Evolutionary conservation across 495 filamentous ascomycete species (phyloP), one percentile per base, ranked within the genome.

Genomic region (Aspergillus campestris): DNA sequence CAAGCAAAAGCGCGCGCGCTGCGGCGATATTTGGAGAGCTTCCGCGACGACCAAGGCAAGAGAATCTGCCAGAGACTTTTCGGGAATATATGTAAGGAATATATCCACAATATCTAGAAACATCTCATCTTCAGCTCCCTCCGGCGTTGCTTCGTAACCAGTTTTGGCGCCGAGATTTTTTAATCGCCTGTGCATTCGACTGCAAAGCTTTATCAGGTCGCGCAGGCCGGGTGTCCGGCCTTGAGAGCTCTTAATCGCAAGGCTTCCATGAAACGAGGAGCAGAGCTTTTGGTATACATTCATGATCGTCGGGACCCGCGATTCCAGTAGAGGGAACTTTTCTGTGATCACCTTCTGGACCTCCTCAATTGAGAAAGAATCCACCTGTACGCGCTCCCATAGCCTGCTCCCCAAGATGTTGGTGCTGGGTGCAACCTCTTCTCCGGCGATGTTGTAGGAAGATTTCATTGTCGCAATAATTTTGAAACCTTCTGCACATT

Each of bases 391-490:
- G 38, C 77, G 71, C 36, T 82, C 73, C 94, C 92, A 98, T 37
- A 95, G 73, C 40, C 89, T 78, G 50, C 80, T 72, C 15, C 92
- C 91, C 31, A 97, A 77, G 58, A 86, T 78, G 31, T 75, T 75
- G 15, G 70, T 58, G 41, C 58, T 67, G 11, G 73, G 69, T 13
- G 65, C 57, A 38, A 74, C 60, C 56, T 89, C 84, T 44, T 82
- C 74, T 8, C 88, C 87, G 41, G 75, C 74, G 47, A 80, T 77
- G 41, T 86, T 87, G 40, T 81, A 69, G 1, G 79, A 80, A 8
- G 83, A 89, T 38, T 91, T 82, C 59, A 95, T 83, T 1, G 89
- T 95, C 2, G 90, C 89, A 52, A 99, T 86, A 18, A 99, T 81
- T 38, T 82, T 81, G 57, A 97, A 99, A 0, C 87, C 89, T 30